Percentiles rank a stretch among this genome's conserved stretches.
Conservation (phyloP, 1,284 basidiomycete species). For the Puccinia horiana region DNA sequence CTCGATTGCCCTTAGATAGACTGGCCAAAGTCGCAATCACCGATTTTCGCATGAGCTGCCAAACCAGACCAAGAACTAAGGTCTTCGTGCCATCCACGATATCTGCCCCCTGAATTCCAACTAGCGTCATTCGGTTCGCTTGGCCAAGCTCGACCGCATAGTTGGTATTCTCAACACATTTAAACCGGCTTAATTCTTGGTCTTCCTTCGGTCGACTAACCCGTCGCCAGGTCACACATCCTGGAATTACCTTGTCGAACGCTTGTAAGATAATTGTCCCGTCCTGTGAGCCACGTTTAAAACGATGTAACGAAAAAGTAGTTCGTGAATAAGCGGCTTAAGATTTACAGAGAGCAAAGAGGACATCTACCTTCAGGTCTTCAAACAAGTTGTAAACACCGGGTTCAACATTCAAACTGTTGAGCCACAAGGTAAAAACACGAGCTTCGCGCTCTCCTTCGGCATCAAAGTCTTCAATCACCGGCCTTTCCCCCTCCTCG, state of each 20-base stretch:
- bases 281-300: slow-evolving; percentile 50
- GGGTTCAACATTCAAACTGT: slow-evolving; percentile 59
- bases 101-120: slow-evolving; percentile 59
- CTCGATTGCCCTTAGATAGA: slow-evolving; percentile 72
- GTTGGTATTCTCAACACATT: slow-evolving; percentile 59
- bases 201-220: slow-evolving; percentile 57
- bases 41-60: slow-evolving; percentile 66
- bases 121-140: slow-evolving; percentile 58
- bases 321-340: background rate
- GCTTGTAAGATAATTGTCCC: slow-evolving; percentile 58
- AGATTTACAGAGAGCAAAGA: background rate
- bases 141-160: slow-evolving; percentile 59
- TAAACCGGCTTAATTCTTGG: slow-evolving; percentile 57
- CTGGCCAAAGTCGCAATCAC: slow-evolving; percentile 86
- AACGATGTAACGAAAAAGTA: background rate
- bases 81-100: slow-evolving; percentile 59
- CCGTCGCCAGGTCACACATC: slow-evolving; percentile 56
- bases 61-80: slow-evolving; percentile 58
- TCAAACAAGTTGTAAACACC: slow-evolving; percentile 59
- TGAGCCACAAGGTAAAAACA: slow-evolving; percentile 59
- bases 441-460: slow-evolving; percentile 59
- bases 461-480: slow-evolving; percentile 59
- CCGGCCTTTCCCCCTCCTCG: slow-evolving; percentile 57
- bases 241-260: slow-evolving; percentile 58
- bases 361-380: slow-evolving; percentile 54